A percentile compares a stretch with the other conserved stretches of the same genome.
phyloP scores from a whole-genome alignment of 129 eudicot species.

The Ambrosia artemisiifolia region DNA sequence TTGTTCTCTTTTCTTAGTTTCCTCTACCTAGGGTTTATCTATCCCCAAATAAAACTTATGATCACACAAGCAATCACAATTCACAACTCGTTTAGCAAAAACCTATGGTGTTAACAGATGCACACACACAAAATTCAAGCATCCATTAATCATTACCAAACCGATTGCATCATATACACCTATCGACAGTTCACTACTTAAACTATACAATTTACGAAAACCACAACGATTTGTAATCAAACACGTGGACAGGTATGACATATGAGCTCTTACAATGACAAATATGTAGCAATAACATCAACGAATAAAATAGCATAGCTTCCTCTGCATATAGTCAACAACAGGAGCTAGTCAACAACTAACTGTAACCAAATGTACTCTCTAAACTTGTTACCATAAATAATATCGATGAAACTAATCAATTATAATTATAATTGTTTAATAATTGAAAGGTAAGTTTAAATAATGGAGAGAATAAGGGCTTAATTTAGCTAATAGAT shows the following conservation, averaged over 20 bases:
- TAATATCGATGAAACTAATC: not conserved
- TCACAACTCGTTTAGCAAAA: not conserved
- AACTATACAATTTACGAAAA: not conserved
- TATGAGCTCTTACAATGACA: not conserved
- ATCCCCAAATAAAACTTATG: conserved; percentile 11
- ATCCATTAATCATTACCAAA: not conserved
- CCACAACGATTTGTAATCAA: not conserved
- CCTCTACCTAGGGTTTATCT: not conserved
- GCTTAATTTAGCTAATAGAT: conserved; percentile 6
- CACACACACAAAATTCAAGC: not conserved
- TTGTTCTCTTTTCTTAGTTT: not conserved
- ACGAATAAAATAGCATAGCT: too few species aligned
- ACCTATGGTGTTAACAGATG: not conserved
- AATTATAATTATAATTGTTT: not conserved
- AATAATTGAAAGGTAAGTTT: not conserved
- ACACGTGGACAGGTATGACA: not conserved
- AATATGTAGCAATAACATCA: not conserved
- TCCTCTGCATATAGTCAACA: too few species aligned
- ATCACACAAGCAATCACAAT: not conserved
- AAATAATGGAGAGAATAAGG: conserved; percentile 13
- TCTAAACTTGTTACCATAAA: not conserved
- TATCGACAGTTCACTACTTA: not conserved
- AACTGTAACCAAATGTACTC: too few species aligned
- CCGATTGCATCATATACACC: not conserved
- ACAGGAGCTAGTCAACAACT: too few species aligned